Base-by-base conservation (phyloP, 805 yeast species). In the Cyberlindnera galapagoensis region DNA sequence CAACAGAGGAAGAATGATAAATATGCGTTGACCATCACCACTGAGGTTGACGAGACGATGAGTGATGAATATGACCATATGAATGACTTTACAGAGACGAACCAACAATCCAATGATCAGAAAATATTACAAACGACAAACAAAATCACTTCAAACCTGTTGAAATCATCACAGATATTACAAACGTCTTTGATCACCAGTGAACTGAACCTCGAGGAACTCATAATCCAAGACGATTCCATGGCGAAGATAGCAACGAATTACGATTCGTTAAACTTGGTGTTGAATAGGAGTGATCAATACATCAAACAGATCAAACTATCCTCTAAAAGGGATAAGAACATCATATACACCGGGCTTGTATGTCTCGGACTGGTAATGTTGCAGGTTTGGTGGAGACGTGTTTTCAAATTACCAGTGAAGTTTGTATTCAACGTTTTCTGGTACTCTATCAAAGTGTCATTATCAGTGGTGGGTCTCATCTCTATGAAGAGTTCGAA, bases 111-210 rank as follows among this genome's bases (percentile, higher is more conserved):
- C 4, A 39, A 44, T 2, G 50, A 49, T 34, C 44, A 39, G 6
- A 49, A 48, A 21, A 35, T 51, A 7, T 31, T 49, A 36, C 26
- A 39, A 11, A 47, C 56, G 5, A 51, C 49, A 0, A 49, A 44
- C 33, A 44, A 41, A 31, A 51, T 51, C 25, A 51, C 54, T 7
- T 40, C 51, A 4, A 38, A 39, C 9, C 30, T 51, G n/a, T 19
- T 33, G 6, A 44, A 45, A 25, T 49, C 56, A 4, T 39, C 46
- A 12, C 49, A 47, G 28, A 33, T 49, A 7, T 27, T 51, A 22
- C 56, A 51, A 23, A 33, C 47, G 2, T 39, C 54, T 7, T 26
- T 51, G 18, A 29, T 51, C 12, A 53, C 49, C 28, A 44, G 51
- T 1, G 47, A 47, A 26, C 30, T 51, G 15, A 51, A 49, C 22